Evolutionary conservation across 768 basidiomycete species (phyloP).

Genomic region (Auriscalpium vulgare): DNA sequence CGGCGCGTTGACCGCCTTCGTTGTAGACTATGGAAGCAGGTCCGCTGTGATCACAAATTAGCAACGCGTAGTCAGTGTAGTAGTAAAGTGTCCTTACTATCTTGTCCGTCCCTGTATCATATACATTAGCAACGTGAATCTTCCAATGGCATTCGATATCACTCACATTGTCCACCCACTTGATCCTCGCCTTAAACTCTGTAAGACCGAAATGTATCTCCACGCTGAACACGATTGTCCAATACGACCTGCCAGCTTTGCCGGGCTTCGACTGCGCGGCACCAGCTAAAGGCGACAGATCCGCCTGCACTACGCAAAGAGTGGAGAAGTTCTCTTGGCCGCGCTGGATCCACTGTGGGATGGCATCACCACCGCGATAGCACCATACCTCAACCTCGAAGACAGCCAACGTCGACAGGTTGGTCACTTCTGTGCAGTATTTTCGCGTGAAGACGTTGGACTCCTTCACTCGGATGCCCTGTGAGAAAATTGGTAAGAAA

Average conservation of each 20-base stretch:
- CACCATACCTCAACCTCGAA: constrained; percentile 86
- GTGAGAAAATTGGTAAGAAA: constrained; percentile 2
- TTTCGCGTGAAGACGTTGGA: constrained; percentile 76
- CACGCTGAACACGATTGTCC: constrained; percentile 79
- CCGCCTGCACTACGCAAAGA: constrained; percentile 70
- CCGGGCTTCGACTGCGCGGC: constrained; percentile 65
- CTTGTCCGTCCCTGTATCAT: constrained; percentile 49
- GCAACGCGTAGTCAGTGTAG: constrained; percentile 1
- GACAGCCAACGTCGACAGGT: constrained; percentile 63
- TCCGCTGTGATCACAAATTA: constrained; percentile 37
- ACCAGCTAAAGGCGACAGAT: constrained; percentile 61
- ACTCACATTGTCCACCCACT: constrained; percentile 74
- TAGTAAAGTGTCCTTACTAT: constrained; percentile 42
- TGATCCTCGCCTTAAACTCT: constrained; percentile 75
- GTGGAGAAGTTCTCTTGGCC: constrained; percentile 65
- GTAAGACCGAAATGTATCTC: constrained; percentile 81
- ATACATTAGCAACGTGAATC: not conserved
- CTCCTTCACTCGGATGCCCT: constrained; percentile 73
- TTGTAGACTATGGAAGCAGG: constrained; percentile 79
- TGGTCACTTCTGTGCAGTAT: constrained; percentile 77
- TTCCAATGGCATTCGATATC: not conserved
- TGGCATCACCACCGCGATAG: constrained; percentile 61
- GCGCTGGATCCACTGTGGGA: constrained; percentile 71
- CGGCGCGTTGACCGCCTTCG: constrained; percentile 65
- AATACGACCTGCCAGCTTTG: constrained; percentile 61